Percentiles rank a stretch among this genome's conserved stretches.
Conservation (phyloP, 1,284 basidiomycete genomes). For the Cryptococcus neoformans region DNA sequence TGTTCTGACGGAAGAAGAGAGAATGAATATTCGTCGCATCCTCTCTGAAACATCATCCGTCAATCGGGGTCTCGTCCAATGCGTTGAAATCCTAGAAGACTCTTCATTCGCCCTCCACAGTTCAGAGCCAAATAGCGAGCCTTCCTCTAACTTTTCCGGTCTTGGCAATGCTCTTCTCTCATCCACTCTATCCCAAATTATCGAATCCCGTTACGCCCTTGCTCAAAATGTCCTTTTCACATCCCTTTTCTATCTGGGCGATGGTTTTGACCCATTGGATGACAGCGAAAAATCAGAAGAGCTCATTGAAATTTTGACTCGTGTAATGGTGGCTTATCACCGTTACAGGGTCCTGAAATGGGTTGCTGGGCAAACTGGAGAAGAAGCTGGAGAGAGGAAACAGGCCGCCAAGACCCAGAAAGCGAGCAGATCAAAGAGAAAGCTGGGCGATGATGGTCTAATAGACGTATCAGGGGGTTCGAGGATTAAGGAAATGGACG, state of each 20-base stretch:
- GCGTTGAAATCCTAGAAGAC: constrained; percentile 27
- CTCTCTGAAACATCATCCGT: constrained; percentile 21
- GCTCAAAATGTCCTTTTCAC: constrained; percentile 44
- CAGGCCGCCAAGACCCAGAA: constrained; percentile 3
- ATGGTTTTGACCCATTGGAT: constrained; percentile 11
- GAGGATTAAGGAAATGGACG: background rate
- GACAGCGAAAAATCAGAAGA: constrained; percentile 32
- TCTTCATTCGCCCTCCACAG: background rate
- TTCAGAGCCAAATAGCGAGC: background rate
- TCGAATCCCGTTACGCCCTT: constrained; percentile 40
- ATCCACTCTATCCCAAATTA: constrained; percentile 25
- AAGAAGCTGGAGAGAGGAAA: constrained; percentile 20
- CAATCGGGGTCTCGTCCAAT: constrained; percentile 18
- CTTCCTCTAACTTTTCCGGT: constrained; percentile 22
- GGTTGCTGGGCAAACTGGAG: constrained; percentile 34
- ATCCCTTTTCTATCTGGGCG: constrained; percentile 37
- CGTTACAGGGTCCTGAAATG: constrained; percentile 42
- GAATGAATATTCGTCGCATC: constrained; percentile 11
- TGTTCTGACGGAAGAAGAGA: constrained; percentile 25
- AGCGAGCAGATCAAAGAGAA: constrained; percentile 17
- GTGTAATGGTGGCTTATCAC: constrained; percentile 40
- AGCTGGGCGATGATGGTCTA: constrained; percentile 29
- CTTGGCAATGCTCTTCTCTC: constrained; percentile 40
- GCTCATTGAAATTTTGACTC: constrained; percentile 32
- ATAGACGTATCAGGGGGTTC: constrained; percentile 48